Percentiles rank a stretch among this genome's conserved stretches.
Evolutionary conservation across 495 filamentous ascomycete species (phyloP).

Genomic region (Halenospora varia): DNA sequence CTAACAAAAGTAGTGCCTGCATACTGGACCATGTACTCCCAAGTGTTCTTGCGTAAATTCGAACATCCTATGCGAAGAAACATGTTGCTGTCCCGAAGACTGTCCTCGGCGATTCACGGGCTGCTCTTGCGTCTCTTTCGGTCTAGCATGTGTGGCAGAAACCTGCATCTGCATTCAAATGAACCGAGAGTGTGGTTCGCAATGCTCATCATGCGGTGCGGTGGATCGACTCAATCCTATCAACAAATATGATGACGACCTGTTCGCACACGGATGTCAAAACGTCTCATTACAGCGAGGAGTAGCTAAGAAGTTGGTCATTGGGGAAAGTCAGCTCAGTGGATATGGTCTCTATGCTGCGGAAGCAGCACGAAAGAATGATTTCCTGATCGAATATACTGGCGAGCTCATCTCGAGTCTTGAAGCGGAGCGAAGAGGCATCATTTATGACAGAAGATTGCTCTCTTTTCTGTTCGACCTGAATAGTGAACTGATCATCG

Average conservation of each 20-base stretch:
- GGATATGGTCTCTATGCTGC: conserved; percentile 63
- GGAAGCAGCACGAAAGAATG: conserved; percentile 53
- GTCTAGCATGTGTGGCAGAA: conserved; percentile 14
- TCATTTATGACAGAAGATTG: conserved; percentile 56
- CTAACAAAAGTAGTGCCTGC: conserved; percentile 11
- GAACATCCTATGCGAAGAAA: conserved; percentile 61
- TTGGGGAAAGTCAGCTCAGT: conserved; percentile 58
- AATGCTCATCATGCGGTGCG: conserved; percentile 63
- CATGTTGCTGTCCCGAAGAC: conserved; percentile 54
- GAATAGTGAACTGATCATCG: conserved; percentile 49
- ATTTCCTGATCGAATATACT: conserved; percentile 68
- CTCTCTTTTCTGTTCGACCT: conserved; percentile 65
- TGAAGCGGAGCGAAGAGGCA: conserved; percentile 61
- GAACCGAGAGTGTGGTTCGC: conserved; percentile 63
- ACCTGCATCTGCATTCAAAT: conserved; percentile 23
- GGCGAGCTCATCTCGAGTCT: conserved; percentile 63
- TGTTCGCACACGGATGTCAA: conserved; percentile 49
- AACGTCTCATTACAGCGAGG: conserved; percentile 61
- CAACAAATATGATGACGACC: conserved; percentile 48
- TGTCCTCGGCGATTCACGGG: conserved; percentile 64
- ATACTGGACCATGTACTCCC: conserved; percentile 20
- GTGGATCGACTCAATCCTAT: conserved; percentile 55
- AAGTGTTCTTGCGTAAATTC: conserved; percentile 50
- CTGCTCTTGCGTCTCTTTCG: conserved; percentile 51
- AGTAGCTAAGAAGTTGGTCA: conserved; percentile 51